Percentiles rank a stretch among this genome's conserved stretches.
These are phyloP conservation scores for Suillus subalutaceus DNA, from an alignment of 768 basidiomycete genomes.

Conservation along the genomic window DNA sequence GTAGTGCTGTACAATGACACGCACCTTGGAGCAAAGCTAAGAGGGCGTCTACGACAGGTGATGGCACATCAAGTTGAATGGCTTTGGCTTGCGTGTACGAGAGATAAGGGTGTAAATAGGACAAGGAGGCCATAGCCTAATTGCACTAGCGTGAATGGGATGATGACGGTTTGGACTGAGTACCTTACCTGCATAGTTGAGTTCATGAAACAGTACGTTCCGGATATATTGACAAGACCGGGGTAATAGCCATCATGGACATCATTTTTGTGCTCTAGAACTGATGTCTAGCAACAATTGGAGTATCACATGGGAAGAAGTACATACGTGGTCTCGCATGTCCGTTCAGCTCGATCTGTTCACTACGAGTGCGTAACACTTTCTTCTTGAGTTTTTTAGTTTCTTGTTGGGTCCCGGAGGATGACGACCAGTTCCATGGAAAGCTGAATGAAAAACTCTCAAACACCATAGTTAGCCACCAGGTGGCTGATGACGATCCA, in stretches of 20 bases:
- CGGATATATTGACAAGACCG: slow-evolving; percentile 93
- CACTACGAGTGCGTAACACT: slow-evolving; percentile 52
- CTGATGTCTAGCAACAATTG: slow-evolving; percentile 8
- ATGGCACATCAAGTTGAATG: slow-evolving; percentile 77
- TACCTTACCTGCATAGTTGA: slow-evolving; percentile 80
- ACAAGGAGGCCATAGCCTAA: slow-evolving; percentile 87
- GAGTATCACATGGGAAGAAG: neutral
- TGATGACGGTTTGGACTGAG: slow-evolving; percentile 18
- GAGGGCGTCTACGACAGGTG: slow-evolving; percentile 85
- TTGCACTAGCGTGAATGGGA: slow-evolving; percentile 19
- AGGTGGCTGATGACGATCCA: slow-evolving; percentile 29
- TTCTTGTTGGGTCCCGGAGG: slow-evolving; percentile 28
- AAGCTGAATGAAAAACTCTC: slow-evolving; percentile 56
- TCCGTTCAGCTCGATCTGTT: slow-evolving; percentile 54
- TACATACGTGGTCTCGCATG: slow-evolving; percentile 33
- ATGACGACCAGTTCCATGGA: slow-evolving; percentile 66
- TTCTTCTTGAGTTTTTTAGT: slow-evolving; percentile 54
- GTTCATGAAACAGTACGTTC: slow-evolving; percentile 98
- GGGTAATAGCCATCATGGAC: slow-evolving; percentile 62
- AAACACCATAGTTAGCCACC: slow-evolving; percentile 52
- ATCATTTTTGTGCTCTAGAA: slow-evolving; percentile 29
- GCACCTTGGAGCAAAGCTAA: slow-evolving; percentile 69
- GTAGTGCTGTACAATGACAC: slow-evolving; percentile 22
- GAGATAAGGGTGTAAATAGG: slow-evolving; percentile 81
- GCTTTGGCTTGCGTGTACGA: slow-evolving; percentile 76